Percentiles rank a stretch among this genome's conserved stretches.
Evolutionary conservation across 2,329 filamentous ascomycete genomes (phyloP).

Genomic region (Trematosphaeria pertusa): DNA sequence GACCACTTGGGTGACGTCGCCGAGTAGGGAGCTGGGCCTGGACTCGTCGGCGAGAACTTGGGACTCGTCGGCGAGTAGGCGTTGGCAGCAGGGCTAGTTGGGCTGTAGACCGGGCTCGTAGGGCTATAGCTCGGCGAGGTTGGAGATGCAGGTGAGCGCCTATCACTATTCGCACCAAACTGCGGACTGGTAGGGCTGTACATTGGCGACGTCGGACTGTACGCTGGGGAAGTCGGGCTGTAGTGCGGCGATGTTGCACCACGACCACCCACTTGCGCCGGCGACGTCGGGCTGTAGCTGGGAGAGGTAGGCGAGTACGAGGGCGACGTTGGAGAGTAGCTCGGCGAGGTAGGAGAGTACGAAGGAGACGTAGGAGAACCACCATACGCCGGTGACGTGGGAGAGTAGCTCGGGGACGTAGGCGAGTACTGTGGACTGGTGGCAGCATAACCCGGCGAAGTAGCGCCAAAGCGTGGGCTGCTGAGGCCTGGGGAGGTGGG

Average conservation of each 20-base stretch:
- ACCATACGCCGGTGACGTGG: conserved; percentile 69
- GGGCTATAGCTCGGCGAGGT: conserved; percentile 76
- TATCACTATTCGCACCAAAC: conserved; percentile 40
- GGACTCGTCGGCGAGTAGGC: conserved; percentile 58
- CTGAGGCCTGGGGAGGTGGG: conserved; percentile 59
- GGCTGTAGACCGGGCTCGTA: conserved; percentile 65
- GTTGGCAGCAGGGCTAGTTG: conserved; percentile 60
- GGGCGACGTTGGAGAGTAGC: conserved; percentile 58
- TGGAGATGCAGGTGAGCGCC: conserved; percentile 61
- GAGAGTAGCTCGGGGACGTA: conserved; percentile 55
- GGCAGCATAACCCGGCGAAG: conserved; percentile 56
- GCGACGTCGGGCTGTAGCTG: conserved; percentile 66
- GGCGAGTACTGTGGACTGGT: conserved; percentile 62
- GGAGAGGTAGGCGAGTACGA: conserved; percentile 63
- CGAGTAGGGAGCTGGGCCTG: conserved; percentile 44
- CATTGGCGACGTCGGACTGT: conserved; percentile 61
- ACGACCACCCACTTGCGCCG: conserved; percentile 48
- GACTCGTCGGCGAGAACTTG: conserved; percentile 37
- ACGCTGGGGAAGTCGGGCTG: conserved; percentile 65
- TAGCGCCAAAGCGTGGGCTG: conserved; percentile 57
- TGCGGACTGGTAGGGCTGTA: conserved; percentile 64
- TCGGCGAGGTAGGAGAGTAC: conserved; percentile 61
- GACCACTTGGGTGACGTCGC: conserved; percentile 52
- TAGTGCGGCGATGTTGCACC: conserved; percentile 53
- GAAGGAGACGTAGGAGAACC: conserved; percentile 62